Conservation (phyloP, 495 filamentous ascomycete genomes). For the Penicillium fimorum region DNA sequence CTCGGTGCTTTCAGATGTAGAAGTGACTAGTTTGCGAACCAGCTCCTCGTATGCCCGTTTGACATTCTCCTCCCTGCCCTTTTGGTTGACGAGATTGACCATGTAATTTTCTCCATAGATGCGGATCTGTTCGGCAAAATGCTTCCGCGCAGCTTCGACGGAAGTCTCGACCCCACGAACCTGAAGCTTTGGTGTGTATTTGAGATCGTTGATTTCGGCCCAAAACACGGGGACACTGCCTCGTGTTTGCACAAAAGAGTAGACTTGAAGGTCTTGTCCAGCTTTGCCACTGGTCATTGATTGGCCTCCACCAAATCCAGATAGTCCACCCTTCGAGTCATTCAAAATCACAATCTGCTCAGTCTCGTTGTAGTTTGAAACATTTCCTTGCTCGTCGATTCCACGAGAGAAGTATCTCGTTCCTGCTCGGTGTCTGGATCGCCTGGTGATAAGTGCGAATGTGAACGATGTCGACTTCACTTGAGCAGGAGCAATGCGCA, state of each 20-base stretch:
- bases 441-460: constrained; percentile 80
- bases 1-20: constrained; percentile 62
- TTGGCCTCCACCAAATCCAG: constrained; percentile 76
- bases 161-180: constrained; percentile 83
- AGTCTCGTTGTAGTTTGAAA: constrained; percentile 97
- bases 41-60: constrained; percentile 92
- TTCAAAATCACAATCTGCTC: constrained; percentile 89
- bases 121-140: constrained; percentile 89
- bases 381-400: constrained; percentile 88
- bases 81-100: constrained; percentile 95
- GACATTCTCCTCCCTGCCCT: constrained; percentile 79
- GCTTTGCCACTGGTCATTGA: constrained; percentile 70
- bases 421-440: constrained; percentile 80
- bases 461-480: constrained; percentile 82
- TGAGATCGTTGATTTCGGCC: constrained; percentile 88
- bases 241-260: constrained; percentile 93
- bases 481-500: constrained; percentile 77
- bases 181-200: constrained; percentile 86
- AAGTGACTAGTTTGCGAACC: constrained; percentile 68
- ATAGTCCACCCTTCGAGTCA: constrained; percentile 67
- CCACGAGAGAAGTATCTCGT: constrained; percentile 94
- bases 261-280: constrained; percentile 76
- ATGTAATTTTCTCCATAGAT: constrained; percentile 95
- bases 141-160: constrained; percentile 69
- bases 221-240: constrained; percentile 93